A percentile compares a stretch with the other conserved stretches of the same genome.
Conservation (phyloP, 2,329 filamentous ascomycete species). For the Pseudocercospora musae region DNA sequence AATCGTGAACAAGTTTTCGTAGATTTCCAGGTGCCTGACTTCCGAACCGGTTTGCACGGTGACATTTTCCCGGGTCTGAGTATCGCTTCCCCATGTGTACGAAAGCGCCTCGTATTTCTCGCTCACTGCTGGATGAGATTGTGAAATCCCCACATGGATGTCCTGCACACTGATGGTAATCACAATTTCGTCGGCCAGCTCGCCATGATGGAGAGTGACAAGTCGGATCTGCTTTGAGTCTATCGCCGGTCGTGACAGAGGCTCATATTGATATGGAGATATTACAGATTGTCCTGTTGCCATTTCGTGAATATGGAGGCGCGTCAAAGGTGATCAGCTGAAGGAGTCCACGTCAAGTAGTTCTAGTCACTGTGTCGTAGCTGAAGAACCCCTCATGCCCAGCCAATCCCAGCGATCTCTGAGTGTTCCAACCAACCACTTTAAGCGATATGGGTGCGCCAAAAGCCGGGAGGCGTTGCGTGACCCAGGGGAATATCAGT, state of each 20-base stretch:
- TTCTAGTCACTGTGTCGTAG: neutral
- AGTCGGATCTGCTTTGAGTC: neutral
- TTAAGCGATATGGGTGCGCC: neutral
- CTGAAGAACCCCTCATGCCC: neutral
- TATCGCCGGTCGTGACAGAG: neutral
- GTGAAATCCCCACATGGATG: neutral
- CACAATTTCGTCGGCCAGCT: neutral
- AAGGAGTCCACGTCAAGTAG: neutral
- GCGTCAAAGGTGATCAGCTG: neutral
- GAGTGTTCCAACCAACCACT: neutral
- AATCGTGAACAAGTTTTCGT: conserved; percentile 4
- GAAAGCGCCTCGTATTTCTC: conserved; percentile 6
- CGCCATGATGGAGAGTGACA: neutral
- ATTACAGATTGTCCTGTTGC: neutral
- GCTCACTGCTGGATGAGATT: neutral
- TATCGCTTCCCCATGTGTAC: conserved; percentile 8
- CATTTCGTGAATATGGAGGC: neutral
- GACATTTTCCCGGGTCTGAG: neutral
- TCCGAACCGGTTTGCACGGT: neutral
- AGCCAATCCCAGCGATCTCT: neutral
- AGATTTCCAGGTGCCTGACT: neutral
- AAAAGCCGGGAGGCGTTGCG: too few relatives aligned
- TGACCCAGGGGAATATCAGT: too few relatives aligned
- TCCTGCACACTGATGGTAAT: neutral
- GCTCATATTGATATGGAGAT: neutral